phyloP scores from a whole-genome alignment of 331 rosid species.

The Dryas integrifolia region DNA sequence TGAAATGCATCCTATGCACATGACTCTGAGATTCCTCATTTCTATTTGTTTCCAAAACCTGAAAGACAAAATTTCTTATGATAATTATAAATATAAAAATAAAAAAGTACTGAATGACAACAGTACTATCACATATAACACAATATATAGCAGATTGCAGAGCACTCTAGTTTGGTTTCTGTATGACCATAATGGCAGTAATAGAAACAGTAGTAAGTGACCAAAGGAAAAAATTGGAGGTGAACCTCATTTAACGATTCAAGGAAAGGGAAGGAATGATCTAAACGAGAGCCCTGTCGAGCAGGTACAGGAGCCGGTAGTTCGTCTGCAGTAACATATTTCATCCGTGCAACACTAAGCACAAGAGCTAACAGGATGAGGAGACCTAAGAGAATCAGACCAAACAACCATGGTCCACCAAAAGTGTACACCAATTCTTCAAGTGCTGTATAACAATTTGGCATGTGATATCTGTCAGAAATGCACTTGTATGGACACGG shows the following conservation, averaged over 20 bases:
- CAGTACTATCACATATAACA: neutral
- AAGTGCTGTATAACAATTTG: conserved; percentile 48
- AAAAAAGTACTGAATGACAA: conserved; percentile 18
- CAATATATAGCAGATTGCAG: neutral
- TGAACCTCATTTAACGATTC: conserved; percentile 91
- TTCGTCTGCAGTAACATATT: conserved; percentile 56
- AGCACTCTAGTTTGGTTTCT: neutral
- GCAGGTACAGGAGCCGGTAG: conserved; percentile 65
- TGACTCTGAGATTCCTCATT: conserved; percentile 48
- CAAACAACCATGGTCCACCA: conserved; percentile 55
- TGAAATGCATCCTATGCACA: conserved; percentile 53
- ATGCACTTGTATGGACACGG: conserved; percentile 51
- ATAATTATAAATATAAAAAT: no score
- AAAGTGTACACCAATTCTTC: conserved; percentile 51
- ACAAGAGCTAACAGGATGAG: conserved; percentile 48
- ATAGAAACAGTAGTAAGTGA: neutral
- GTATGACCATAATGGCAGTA: neutral
- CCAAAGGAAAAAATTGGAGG: conserved; percentile 7
- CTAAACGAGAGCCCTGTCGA: conserved; percentile 86
- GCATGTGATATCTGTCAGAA: conserved; percentile 55
- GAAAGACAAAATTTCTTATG: conserved; percentile 1
- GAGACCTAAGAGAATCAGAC: conserved; percentile 41
- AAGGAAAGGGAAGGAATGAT: conserved; percentile 92
- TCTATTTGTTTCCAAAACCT: conserved; percentile 52
- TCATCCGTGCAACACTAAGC: conserved; percentile 51